Evolutionary conservation across 202 grass and related monocot genomes (phyloP).

Genomic region (Dendrocalamus latiflorus): DNA sequence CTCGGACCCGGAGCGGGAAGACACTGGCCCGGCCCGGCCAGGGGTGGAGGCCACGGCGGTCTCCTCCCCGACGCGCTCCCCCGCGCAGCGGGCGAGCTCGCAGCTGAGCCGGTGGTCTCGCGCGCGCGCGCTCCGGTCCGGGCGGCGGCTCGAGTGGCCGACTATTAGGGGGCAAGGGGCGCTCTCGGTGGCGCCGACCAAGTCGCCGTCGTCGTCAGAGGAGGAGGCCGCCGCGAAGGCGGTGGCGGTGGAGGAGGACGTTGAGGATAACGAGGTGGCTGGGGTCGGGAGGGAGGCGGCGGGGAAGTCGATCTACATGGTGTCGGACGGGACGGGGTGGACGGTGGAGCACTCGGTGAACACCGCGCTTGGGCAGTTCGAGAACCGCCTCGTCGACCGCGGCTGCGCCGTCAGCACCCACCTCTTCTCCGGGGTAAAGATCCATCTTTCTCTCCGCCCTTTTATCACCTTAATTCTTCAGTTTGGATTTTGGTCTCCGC

Average conservation of each 20-base stretch:
- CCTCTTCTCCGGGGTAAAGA: conserved; percentile 77
- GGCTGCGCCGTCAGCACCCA: conserved; percentile 70
- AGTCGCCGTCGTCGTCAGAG: not conserved
- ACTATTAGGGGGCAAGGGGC: conserved; percentile 18
- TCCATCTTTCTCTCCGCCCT: not conserved
- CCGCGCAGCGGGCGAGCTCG: conserved; percentile 19
- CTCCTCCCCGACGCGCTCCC: not conserved
- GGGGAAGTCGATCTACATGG: conserved; percentile 90
- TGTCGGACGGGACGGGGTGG: conserved; percentile 93
- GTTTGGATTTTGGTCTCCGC: not conserved
- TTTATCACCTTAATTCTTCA: not conserved
- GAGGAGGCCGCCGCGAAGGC: not conserved
- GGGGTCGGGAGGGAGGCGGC: not conserved
- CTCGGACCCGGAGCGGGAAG: not conserved
- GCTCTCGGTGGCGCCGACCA: not conserved
- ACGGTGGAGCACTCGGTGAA: conserved; percentile 92
- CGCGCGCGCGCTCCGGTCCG: conserved; percentile 58
- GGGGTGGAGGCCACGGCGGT: not conserved
- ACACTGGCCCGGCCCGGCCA: not conserved
- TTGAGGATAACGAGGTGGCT: conserved; percentile 12
- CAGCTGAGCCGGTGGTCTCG: conserved; percentile 73
- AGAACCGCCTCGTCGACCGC: conserved; percentile 70
- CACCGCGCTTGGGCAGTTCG: conserved; percentile 91
- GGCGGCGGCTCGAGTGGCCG: conserved; percentile 43
- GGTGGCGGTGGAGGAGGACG: conserved; percentile 2